Evolutionary conservation across 2,329 filamentous ascomycete species (phyloP).

Genomic region (Ophiostoma quercus): DNA sequence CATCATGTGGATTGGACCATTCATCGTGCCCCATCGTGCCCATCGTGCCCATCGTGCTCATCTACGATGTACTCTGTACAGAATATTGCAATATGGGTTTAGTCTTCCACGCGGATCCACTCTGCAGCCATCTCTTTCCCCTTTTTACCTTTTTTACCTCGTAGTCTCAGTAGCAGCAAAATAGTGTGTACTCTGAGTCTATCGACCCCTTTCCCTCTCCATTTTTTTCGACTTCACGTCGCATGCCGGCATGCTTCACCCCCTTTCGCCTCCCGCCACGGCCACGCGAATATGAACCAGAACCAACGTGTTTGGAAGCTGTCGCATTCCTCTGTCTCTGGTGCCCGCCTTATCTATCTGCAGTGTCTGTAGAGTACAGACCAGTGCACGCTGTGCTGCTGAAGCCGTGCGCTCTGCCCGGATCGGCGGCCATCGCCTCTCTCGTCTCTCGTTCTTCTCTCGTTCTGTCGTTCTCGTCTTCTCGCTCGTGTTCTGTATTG

Average conservation of each 20-base stretch:
- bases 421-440: not conserved
- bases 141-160: conserved; percentile 13
- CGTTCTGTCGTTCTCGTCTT: not conserved
- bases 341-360: not conserved
- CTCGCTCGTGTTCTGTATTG: not conserved
- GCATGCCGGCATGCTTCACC: conserved; percentile 17
- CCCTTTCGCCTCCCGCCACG: conserved; percentile 20
- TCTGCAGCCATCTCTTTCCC: conserved; percentile 14
- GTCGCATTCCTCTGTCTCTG: conserved; percentile 16
- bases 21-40: not conserved
- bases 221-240: conserved; percentile 15
- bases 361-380: not conserved
- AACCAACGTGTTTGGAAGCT: conserved; percentile 19
- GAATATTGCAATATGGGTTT: not conserved
- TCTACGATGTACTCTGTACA: no score
- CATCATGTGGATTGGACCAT: not conserved
- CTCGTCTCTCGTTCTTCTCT: not conserved
- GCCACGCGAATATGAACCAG: not conserved
- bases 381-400: not conserved
- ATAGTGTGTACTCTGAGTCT: not conserved
- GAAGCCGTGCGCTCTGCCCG: not conserved
- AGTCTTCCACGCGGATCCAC: not conserved
- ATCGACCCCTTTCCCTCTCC: conserved; percentile 14
- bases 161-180: not conserved
- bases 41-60: not conserved